Conservation (phyloP, 148 eudicot species). For the Persicaria maculosa region DNA sequence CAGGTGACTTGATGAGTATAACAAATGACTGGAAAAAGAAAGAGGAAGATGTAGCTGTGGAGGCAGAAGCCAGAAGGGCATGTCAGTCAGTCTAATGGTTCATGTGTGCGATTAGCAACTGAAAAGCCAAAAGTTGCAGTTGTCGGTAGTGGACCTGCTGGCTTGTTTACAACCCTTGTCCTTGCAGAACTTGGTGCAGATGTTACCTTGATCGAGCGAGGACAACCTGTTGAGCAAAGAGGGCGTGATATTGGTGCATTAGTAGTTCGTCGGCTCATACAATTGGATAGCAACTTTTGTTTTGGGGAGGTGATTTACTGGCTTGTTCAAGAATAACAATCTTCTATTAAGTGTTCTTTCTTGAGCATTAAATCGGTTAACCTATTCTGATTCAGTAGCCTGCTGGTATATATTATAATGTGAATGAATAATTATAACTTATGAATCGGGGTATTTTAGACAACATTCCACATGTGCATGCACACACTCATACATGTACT, state of each 20-base stretch:
- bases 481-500: neutral
- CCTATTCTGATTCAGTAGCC: neutral
- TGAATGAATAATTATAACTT: neutral
- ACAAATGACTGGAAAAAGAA: conserved; percentile 36
- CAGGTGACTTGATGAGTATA: conserved; percentile 50
- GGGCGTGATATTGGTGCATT: conserved; percentile 98
- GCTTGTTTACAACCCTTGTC: conserved; percentile 91
- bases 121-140: conserved; percentile 73
- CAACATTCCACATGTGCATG: neutral
- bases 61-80: conserved; percentile 28
- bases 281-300: conserved; percentile 95
- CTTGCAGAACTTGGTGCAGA: conserved; percentile 97
- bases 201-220: conserved; percentile 88
- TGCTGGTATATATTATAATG: neutral
- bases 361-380: neutral
- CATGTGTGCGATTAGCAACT: conserved; percentile 20
- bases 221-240: conserved; percentile 90
- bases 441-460: neutral
- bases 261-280: conserved; percentile 79
- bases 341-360: neutral
- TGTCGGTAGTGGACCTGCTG: conserved; percentile 96
- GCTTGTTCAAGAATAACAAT: conserved; percentile 4
- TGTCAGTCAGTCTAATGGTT: conserved; percentile 17
- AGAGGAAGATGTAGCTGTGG: conserved; percentile 21
- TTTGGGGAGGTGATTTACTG: conserved; percentile 87